Evolutionary conservation across 305 asterid species (phyloP), one percentile per base, ranked within the genome.

Genomic region (Fraxinus ornus): DNA sequence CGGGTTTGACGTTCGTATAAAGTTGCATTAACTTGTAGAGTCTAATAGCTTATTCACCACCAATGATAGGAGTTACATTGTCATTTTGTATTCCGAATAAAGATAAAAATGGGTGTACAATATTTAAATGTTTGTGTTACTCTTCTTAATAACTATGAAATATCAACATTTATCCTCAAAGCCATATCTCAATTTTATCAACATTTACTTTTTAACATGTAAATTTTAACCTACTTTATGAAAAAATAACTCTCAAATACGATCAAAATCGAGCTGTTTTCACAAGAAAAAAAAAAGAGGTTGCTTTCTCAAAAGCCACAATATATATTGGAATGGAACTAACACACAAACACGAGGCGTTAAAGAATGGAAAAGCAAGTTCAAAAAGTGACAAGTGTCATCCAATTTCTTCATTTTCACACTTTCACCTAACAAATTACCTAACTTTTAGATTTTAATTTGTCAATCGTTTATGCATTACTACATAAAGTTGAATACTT

Each of bases 361-460:
- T 81, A 76, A 73, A 57, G 26, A 30, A 74, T 19, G 70, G 55
- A 22, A 83, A 82, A 85, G 80, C 78, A 76, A 76, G 86, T 86
- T 83, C 22, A 64, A 76, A 79, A 76, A 37, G 64, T 68, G 87
- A 85, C 87, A 81, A 81, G 66, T 86, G 84, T 82, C 66, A n/a
- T 75, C 41, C 12, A 66, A 57, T 83, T 76, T 83, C 75, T 36
- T 26, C 62, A 52, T 28, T 39, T 41, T 75, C 84, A 15, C 15
- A 75, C 84, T 78, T 83, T 77, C 47, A 83, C 86, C 82, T 33
- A 75, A 82, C 81, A 64, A 81, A 84, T 78, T 26, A 84, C 86
- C 84, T 62, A 81, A 81, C 57, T 79, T 84, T 79, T 66, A 80
- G 83, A 86, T 44, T 85, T 85, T 81, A 37, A 17, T 55, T 57